Base-by-base conservation (phyloP, 2,329 filamentous ascomycete genomes). In the Fusarium staphyleae region DNA sequence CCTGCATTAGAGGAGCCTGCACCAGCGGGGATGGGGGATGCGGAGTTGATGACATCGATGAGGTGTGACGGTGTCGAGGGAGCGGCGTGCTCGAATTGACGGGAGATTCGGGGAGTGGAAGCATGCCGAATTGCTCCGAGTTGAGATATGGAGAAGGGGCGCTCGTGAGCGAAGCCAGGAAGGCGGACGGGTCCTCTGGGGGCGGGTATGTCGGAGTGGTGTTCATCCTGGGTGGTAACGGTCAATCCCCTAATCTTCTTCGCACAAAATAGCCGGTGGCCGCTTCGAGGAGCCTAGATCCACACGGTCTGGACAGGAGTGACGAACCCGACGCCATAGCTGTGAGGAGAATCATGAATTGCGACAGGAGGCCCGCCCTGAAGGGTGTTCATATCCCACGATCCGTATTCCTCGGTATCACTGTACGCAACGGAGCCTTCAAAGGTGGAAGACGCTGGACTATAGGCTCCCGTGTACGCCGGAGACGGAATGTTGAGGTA, bases 401-500 rank as follows among this genome's bases (percentile, higher is more conserved):
- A 71, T 54, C 72, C 71, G 57, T 77, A 81, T 58, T 87, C 84
- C 51, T 86, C 84, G 39, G 79, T 77, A 65, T 87, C 85, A 73
- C 84, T 87, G 73, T 86, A 87, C 24, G 80, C 77, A 56, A 85
- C 75, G 22, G 85, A 86, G n/a, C 83, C 76, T 70, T 86, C 81
- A 68, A 82, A 86, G 14, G 81, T 85, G 53, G 85, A 87, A 24
- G 84, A 85, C 16, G 84, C 81, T 44, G 85, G 85, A 68, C 84
- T 87, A 69, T 85, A 87, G 51, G 78, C 79, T 48, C 78, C 78
- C 44, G 75, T 78, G 57, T 82, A 86, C 22, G 81, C 81, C 18
- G 84, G 83, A 49, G 84, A 86, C n/a, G 85, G 85, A 44, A 87
- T 82, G 69, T 75, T 82, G 51, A 87, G 79, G 67, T 86, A 87